Conservation (phyloP, 108 stramenopile species). For the Stephanodiscus minutulus region DNA sequence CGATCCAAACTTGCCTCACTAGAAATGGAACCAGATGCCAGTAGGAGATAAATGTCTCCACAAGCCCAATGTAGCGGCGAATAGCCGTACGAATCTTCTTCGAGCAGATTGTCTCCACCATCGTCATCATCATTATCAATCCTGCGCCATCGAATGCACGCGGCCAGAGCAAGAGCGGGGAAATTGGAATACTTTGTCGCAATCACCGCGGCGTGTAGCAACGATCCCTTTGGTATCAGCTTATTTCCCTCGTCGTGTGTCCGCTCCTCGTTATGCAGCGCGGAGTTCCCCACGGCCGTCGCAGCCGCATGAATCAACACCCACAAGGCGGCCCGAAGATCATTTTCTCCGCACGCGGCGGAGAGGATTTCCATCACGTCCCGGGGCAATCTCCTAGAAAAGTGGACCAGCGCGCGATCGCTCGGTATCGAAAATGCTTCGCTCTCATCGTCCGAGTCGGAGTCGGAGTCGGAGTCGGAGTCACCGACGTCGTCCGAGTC, state of each 20-base stretch:
- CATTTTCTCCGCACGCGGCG: neutral
- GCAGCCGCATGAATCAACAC: conserved; percentile 12
- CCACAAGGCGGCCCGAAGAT: conserved; percentile 12
- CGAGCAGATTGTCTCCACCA: neutral
- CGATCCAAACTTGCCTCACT: neutral
- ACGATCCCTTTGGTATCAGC: neutral
- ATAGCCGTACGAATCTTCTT: conserved; percentile 26
- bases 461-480: conserved; percentile 1
- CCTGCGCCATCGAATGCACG: conserved; percentile 7
- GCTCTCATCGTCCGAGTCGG: neutral
- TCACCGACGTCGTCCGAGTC: conserved; percentile 3
- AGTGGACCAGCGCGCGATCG: neutral
- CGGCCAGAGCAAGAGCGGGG: conserved; percentile 35
- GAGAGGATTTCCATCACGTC: conserved; percentile 3
- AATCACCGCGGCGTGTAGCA: conserved; percentile 25
- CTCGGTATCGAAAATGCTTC: conserved; percentile 1
- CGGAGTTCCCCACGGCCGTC: neutral
- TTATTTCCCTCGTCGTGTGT: neutral
- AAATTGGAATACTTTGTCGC: conserved; percentile 34
- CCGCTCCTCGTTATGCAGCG: neutral
- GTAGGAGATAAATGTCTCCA: conserved; percentile 1
- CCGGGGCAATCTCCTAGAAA: neutral
- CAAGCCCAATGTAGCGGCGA: conserved; percentile 44
- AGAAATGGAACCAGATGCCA: neutral
- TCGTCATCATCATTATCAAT: neutral